Evolutionary conservation across 148 eudicot species (phyloP).

Genomic region (Nepenthes mirabilis): DNA sequence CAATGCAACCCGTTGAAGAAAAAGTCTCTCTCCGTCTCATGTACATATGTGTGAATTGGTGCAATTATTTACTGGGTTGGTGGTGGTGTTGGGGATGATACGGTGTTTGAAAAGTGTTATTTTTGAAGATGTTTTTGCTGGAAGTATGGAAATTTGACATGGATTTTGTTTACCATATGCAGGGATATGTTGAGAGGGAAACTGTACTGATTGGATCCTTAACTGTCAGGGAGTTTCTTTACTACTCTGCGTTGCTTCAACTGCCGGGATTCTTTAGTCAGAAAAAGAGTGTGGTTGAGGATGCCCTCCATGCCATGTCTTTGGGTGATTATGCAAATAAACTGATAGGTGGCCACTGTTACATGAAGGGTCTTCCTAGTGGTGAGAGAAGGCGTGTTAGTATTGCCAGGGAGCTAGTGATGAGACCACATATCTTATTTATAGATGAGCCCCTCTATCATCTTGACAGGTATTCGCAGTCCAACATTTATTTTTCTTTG

Average conservation of each 20-base stretch:
- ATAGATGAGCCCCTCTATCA: constrained; percentile 98
- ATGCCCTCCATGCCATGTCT: constrained; percentile 88
- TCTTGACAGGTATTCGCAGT: constrained; percentile 66
- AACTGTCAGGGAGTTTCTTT: constrained; percentile 89
- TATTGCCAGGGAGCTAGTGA: constrained; percentile 94
- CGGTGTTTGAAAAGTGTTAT: not conserved
- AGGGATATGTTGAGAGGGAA: constrained; percentile 97
- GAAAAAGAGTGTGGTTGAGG: constrained; percentile 78
- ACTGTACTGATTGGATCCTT: constrained; percentile 82
- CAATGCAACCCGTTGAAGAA: no score
- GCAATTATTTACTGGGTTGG: no score
- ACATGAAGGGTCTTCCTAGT: constrained; percentile 85
- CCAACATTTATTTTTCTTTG: not conserved
- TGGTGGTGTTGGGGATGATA: no score
- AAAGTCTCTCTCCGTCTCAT: no score
- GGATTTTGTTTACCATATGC: constrained; percentile 10
- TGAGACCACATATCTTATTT: constrained; percentile 84
- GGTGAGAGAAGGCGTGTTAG: constrained; percentile 94
- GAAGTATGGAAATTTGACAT: constrained; percentile 4
- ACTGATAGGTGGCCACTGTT: constrained; percentile 93
- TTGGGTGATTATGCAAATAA: constrained; percentile 86
- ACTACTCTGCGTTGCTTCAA: constrained; percentile 94
- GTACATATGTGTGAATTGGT: no score
- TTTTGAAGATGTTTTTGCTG: not conserved
- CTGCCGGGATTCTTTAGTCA: constrained; percentile 82